phyloP scores from a whole-genome alignment of 441 rosid species.

The Corymbia calophylla region DNA sequence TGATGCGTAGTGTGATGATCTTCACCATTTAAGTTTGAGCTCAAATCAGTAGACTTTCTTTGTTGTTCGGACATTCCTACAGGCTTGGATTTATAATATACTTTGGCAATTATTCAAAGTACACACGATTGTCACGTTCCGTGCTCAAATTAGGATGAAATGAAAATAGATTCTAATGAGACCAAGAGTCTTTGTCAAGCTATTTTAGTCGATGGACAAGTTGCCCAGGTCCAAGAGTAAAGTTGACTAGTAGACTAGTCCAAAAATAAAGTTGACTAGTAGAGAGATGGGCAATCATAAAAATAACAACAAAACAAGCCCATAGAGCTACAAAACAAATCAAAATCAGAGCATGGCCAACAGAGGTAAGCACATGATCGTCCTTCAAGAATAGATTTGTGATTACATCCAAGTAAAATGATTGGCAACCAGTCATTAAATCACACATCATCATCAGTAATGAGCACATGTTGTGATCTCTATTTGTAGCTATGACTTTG shows the following conservation, averaged over 20 bases:
- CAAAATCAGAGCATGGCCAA: not conserved
- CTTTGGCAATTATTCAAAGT: not conserved
- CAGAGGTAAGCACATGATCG: not conserved
- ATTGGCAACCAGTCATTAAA: fast-evolving
- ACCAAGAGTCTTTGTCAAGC: not conserved
- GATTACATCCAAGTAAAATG: not conserved
- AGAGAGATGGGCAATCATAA: not conserved
- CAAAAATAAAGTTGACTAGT: not conserved
- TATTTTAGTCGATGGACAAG: not conserved
- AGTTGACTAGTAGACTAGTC: not conserved
- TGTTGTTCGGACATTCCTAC: not conserved
- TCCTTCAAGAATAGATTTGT: fast-evolving
- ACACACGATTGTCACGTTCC: not conserved
- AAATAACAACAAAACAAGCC: not conserved
- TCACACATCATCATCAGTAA: not conserved
- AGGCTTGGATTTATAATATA: not conserved
- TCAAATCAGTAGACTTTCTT: not conserved
- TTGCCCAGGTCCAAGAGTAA: not conserved
- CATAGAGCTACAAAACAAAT: not conserved
- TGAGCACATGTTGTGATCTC: not conserved
- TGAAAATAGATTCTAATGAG: not conserved
- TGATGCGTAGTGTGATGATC: not conserved
- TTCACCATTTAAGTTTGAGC: not conserved
- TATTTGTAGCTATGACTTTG: not conserved
- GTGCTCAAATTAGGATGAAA: not conserved